phyloP scores from a whole-genome alignment of 2,329 filamentous ascomycete species.

The Diplodia sapinea region DNA sequence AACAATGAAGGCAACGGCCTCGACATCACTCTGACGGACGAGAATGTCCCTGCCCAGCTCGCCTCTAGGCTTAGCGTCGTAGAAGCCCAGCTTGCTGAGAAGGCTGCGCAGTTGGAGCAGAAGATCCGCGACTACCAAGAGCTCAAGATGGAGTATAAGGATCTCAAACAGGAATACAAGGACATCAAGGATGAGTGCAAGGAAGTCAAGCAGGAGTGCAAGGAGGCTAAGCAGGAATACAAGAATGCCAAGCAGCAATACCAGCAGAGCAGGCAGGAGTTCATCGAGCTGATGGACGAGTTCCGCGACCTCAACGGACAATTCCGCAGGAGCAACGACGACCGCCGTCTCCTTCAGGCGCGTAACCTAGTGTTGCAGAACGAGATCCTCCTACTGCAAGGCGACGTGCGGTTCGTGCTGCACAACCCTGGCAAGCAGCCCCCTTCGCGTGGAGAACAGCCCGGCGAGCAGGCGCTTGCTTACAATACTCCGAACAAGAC shows the following conservation, averaged over 20 bases:
- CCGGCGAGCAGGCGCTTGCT: background rate
- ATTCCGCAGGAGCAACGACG: background rate
- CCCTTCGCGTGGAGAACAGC: background rate
- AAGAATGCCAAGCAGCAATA: background rate
- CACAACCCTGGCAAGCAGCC: background rate
- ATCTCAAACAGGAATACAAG: constrained; percentile 2
- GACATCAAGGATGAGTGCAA: constrained; percentile 8
- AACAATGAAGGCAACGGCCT: background rate
- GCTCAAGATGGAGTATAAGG: background rate
- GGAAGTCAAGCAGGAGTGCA: background rate
- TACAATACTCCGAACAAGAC: background rate
- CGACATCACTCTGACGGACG: background rate
- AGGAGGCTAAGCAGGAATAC: background rate
- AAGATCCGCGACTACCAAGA: background rate
- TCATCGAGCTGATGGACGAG: background rate
- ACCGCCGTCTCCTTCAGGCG: constrained; percentile 2
- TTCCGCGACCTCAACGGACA: background rate
- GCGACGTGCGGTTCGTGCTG: constrained; percentile 2
- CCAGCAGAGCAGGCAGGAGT: background rate
- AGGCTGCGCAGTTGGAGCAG: background rate
- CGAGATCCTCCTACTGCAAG: constrained; percentile 4
- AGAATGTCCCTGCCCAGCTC: background rate
- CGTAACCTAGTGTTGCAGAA: background rate
- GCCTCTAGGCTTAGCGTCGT: background rate
- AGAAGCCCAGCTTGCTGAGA: background rate